Evolutionary conservation across 352 stramenopile genomes (phyloP), one percentile per base, ranked within the genome.

Genomic region (Pilasporangium apinafurcum): DNA sequence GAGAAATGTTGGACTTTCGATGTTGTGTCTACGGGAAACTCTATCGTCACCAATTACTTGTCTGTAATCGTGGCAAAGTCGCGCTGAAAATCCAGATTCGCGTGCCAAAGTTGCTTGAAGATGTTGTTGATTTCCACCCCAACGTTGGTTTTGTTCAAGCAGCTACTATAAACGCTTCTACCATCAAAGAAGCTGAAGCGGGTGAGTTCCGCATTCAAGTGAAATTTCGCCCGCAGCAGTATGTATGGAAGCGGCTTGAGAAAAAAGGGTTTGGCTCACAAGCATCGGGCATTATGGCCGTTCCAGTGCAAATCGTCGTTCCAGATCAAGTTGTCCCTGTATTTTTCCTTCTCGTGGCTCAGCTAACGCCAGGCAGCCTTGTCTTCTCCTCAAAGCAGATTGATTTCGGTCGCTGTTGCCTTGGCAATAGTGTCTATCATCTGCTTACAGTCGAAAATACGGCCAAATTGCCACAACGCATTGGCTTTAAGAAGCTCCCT

Each of bases 41-140:
- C 4, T 96, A 96, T 51, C 76, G 87, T 1, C 68, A 80, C 6
- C 74, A 91, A 33, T 41, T 96, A 3, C 30, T 76, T 1, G 42
- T 96, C 2, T 75, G 69, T 34, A 97, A 97, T 44, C 79, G 90
- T 12, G 86, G 84, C 9, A 93, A 90, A 52, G 80, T 95, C 13
- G 74, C 90, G 9, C 59, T 95, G 10, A 91, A 93, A 44, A 69
- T 89, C 17, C 65, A 88, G 22, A 47, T 94, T 1, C 73, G 76
- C 25, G 64, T 89, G 1, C 85, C 88, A 1, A 79, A 82, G 34
- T 38, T 53, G 4, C 61, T 96, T 1, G 47, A 57, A 13, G 59
- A 68, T 1, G 77, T 54, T 31, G 34, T 96, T 9, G 83, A 95
- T 42, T 93, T 96, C 37, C 56, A 77, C 13, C 90, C 90, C 1